These are phyloP conservation scores for Fusarium sp. DNA, from an alignment of 2,329 filamentous ascomycete genomes.

Conservation along the genomic window DNA sequence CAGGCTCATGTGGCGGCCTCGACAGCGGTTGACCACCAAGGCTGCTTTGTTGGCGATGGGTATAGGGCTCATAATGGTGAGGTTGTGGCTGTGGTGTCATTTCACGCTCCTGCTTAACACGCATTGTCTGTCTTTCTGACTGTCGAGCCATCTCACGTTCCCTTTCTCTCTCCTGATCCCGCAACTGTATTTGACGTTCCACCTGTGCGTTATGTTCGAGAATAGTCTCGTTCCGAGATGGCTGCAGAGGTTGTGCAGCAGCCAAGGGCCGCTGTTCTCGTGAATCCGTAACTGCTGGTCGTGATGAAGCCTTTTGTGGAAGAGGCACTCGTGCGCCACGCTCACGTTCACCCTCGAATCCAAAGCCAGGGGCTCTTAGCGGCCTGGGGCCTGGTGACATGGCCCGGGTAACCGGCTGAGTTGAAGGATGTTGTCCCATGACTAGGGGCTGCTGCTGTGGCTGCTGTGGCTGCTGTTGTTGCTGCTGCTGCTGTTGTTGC, in stretches of 20 bases:
- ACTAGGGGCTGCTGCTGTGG: slow-evolving; percentile 33
- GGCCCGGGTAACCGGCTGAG: slow-evolving; percentile 53
- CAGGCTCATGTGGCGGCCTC: slow-evolving; percentile 55
- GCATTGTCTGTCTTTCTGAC: slow-evolving; percentile 46
- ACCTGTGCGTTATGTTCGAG: slow-evolving; percentile 43
- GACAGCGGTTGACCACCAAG: slow-evolving; percentile 51
- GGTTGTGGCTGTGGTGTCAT: slow-evolving; percentile 48
- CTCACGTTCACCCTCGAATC: slow-evolving; percentile 53
- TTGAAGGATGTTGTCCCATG: slow-evolving; percentile 49
- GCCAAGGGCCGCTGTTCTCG: slow-evolving; percentile 49
- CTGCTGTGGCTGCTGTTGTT: slow-evolving; percentile 20
- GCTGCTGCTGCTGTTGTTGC: not conserved
- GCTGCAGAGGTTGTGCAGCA: slow-evolving; percentile 49
- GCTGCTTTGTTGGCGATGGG: slow-evolving; percentile 52
- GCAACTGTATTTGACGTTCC: slow-evolving; percentile 47
- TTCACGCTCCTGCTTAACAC: slow-evolving; percentile 62
- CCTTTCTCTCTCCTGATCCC: slow-evolving; percentile 39
- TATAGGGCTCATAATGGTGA: slow-evolving; percentile 57
- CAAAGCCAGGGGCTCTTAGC: slow-evolving; percentile 56
- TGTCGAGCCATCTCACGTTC: slow-evolving; percentile 46
- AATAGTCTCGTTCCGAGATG: slow-evolving; percentile 48
- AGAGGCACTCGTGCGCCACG: slow-evolving; percentile 52
- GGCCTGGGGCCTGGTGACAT: slow-evolving; percentile 59
- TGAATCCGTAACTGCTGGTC: slow-evolving; percentile 47
- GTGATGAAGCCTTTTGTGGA: slow-evolving; percentile 51